These are phyloP conservation scores for Debaryomyces udenii DNA, from an alignment of 1,139 yeast genomes.

Conservation along the genomic window DNA sequence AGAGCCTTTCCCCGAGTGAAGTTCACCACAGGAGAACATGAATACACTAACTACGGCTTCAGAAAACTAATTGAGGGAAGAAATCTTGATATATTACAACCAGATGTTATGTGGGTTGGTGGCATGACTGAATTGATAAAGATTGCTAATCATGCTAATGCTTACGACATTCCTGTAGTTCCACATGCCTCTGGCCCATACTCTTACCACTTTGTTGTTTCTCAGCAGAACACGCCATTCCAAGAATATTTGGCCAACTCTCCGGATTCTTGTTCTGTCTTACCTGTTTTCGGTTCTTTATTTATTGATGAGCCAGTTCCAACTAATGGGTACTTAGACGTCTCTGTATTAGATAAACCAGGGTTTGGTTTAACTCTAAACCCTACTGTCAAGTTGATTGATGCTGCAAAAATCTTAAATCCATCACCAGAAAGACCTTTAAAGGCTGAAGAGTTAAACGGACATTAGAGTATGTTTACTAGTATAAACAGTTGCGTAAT, in stretches of 20 bases:
- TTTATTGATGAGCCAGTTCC: constrained; percentile 52
- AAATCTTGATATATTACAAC: constrained; percentile 50
- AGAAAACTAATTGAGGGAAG: constrained; percentile 51
- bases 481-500: too few species aligned
- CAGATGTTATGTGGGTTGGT: constrained; percentile 58
- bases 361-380: constrained; percentile 51
- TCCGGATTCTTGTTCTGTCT: constrained; percentile 46
- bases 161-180: constrained; percentile 54
- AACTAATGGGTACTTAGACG: constrained; percentile 41
- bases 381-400: constrained; percentile 42
- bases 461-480: too few species aligned
- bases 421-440: constrained; percentile 45
- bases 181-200: constrained; percentile 56
- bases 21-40: constrained; percentile 56
- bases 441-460: constrained; percentile 3
- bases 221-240: constrained; percentile 53
- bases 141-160: constrained; percentile 51
- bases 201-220: constrained; percentile 51
- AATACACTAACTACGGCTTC: constrained; percentile 52
- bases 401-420: constrained; percentile 38
- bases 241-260: constrained; percentile 54
- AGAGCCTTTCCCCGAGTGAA: constrained; percentile 48
- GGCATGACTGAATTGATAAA: constrained; percentile 51
- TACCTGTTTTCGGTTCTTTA: constrained; percentile 50
- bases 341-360: constrained; percentile 43